Percentiles rank a stretch among this genome's conserved stretches.
phyloP scores from a whole-genome alignment of 1,139 yeast genomes.

The Pneumocystis wakefieldiae region DNA sequence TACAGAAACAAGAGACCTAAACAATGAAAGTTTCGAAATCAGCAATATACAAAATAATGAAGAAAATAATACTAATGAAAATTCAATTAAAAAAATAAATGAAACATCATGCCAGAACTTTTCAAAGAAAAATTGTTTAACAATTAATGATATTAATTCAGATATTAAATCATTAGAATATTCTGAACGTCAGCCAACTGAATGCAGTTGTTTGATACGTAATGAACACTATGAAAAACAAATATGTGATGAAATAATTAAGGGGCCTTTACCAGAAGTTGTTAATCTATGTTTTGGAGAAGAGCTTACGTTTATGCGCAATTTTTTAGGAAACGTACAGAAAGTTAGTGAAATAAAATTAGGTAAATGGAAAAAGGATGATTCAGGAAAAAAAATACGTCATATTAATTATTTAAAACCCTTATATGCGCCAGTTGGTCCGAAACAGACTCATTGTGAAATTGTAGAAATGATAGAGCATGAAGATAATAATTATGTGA shows the following conservation, averaged over 20 bases:
- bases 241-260: conserved; percentile 43
- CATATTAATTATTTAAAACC: conserved; percentile 52
- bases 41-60: conserved; percentile 15
- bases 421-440: conserved; percentile 71
- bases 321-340: conserved; percentile 44
- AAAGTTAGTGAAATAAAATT: conserved; percentile 51
- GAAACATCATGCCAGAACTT: neutral
- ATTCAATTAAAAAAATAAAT: neutral
- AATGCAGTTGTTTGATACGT: conserved; percentile 36
- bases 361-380: conserved; percentile 37
- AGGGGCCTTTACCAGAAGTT: conserved; percentile 73
- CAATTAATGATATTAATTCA: neutral
- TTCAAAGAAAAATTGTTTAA: neutral
- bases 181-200: conserved; percentile 40
- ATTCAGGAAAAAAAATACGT: conserved; percentile 26
- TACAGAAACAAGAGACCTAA: neutral
- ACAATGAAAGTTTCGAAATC: conserved; percentile 16
- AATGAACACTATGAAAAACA: conserved; percentile 41
- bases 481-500: conserved; percentile 42
- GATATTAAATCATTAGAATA: conserved; percentile 32
- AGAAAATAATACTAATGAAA: conserved; percentile 15
- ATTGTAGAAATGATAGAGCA: conserved; percentile 57
- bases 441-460: conserved; percentile 78
- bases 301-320: conserved; percentile 43
- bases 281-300: conserved; percentile 58